Evolutionary conservation across 2,329 filamentous ascomycete genomes (phyloP).

Genomic region (Pseudopyrenochaeta lycopersici): DNA sequence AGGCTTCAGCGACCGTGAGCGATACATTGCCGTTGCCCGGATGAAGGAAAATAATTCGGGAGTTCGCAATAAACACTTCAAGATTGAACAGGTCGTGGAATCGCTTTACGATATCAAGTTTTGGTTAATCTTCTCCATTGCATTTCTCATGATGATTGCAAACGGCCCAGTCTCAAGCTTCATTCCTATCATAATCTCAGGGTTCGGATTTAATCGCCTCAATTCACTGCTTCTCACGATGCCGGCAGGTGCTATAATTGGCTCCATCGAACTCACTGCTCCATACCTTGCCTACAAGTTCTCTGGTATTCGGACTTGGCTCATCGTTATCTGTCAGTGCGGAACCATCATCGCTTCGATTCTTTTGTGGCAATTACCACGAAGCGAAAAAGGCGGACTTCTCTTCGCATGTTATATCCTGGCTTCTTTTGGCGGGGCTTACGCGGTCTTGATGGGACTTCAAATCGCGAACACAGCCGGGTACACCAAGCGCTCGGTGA

Average conservation of each 20-base stretch:
- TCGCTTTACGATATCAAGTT: slow-evolving; percentile 64
- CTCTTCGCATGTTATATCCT: slow-evolving; percentile 62
- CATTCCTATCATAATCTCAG: slow-evolving; percentile 41
- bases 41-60: slow-evolving; percentile 79
- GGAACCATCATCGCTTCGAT: slow-evolving; percentile 54
- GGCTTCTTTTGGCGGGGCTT: slow-evolving; percentile 57
- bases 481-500: slow-evolving; percentile 61
- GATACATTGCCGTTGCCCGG: slow-evolving; percentile 68
- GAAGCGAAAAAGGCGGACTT: slow-evolving; percentile 53
- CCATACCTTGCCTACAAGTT: slow-evolving; percentile 37
- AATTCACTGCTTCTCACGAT: slow-evolving; percentile 37
- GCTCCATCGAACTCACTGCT: slow-evolving; percentile 31
- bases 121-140: slow-evolving; percentile 53
- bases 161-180: slow-evolving; percentile 41
- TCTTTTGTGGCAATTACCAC: slow-evolving; percentile 57
- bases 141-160: slow-evolving; percentile 34
- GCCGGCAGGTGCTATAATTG: slow-evolving; percentile 34
- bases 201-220: slow-evolving; percentile 37
- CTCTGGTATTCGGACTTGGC: slow-evolving; percentile 39
- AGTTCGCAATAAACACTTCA: slow-evolving; percentile 73
- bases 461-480: slow-evolving; percentile 62
- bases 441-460: slow-evolving; percentile 61
- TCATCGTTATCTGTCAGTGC: slow-evolving; percentile 33
- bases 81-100: slow-evolving; percentile 69
- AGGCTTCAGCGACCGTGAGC: slow-evolving; percentile 49